Percentiles rank a stretch among this genome's conserved stretches.
Conservation (phyloP, 2,329 filamentous ascomycete species). For the Metarhizium robertsii region DNA sequence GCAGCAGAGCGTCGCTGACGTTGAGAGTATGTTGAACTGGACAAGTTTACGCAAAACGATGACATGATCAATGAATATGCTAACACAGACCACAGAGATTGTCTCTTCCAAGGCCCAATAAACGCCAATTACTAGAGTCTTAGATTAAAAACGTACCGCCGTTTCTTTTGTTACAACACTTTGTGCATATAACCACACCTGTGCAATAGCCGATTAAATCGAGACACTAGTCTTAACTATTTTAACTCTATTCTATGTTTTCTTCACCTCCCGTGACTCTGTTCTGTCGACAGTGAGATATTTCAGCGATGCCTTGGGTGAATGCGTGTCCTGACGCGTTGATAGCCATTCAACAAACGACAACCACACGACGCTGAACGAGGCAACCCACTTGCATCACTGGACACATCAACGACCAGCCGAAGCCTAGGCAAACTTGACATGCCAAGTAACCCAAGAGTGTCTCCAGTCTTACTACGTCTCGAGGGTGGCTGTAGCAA, state of each 20-base stretch:
- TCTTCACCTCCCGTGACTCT: neutral
- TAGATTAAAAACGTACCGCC: slow-evolving; percentile 23
- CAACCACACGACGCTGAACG: too few species aligned
- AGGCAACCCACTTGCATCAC: too few species aligned
- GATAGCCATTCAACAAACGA: too few species aligned
- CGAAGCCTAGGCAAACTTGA: too few species aligned
- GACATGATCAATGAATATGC: slow-evolving; percentile 10
- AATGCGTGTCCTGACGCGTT: too few species aligned
- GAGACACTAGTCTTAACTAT: slow-evolving; percentile 2
- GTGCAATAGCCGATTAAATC: slow-evolving; percentile 47
- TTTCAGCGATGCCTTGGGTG: too few species aligned
- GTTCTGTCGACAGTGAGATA: neutral
- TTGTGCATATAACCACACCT: slow-evolving; percentile 49
- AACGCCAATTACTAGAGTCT: slow-evolving; percentile 29
- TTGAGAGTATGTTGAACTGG: slow-evolving; percentile 63
- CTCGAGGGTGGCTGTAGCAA: too few species aligned
- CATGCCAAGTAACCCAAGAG: too few species aligned
- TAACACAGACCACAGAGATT: slow-evolving; percentile 42
- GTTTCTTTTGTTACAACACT: slow-evolving; percentile 43
- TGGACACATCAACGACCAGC: too few species aligned
- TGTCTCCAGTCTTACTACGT: too few species aligned
- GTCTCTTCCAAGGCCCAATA: slow-evolving; percentile 56
- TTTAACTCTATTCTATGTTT: slow-evolving; percentile 3
- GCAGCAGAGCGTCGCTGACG: slow-evolving; percentile 88
- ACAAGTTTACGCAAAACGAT: neutral